Percentiles rank a stretch among this genome's conserved stretches.
Evolutionary conservation across 352 stramenopile genomes (phyloP).

Genomic region (Phytophthora kernoviae): DNA sequence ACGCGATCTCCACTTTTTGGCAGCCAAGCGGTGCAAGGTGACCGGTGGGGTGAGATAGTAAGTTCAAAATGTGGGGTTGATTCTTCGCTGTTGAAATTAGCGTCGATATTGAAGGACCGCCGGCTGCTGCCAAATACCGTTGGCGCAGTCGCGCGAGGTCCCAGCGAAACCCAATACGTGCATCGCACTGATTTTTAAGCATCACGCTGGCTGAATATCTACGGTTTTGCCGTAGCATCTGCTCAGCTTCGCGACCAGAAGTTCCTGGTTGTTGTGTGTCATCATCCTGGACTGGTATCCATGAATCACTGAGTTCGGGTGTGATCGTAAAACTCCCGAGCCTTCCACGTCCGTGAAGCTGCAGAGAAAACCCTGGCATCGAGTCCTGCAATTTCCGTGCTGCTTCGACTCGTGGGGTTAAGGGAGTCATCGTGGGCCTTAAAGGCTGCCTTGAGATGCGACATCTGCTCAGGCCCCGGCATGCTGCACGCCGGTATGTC

Average conservation of each 20-base stretch:
- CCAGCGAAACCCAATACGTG: slow-evolving; percentile 39
- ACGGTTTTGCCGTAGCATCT: slow-evolving; percentile 13
- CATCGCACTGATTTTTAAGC: slow-evolving; percentile 39
- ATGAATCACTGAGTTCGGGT: slow-evolving; percentile 16
- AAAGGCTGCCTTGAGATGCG: slow-evolving; percentile 38
- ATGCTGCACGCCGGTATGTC: slow-evolving; percentile 61
- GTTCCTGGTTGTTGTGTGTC: slow-evolving; percentile 13
- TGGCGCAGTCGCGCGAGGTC: slow-evolving; percentile 24
- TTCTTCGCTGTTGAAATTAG: slow-evolving; percentile 4
- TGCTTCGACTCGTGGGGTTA: slow-evolving; percentile 21
- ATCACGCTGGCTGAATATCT: slow-evolving; percentile 23
- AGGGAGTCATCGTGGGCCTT: slow-evolving; percentile 14
- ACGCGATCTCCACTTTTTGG: slow-evolving; percentile 29
- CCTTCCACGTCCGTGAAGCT: slow-evolving; percentile 21
- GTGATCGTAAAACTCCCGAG: slow-evolving; percentile 26
- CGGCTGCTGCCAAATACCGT: slow-evolving; percentile 16
- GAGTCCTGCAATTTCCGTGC: slow-evolving; percentile 18
- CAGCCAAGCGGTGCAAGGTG: slow-evolving; percentile 25
- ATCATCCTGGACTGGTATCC: slow-evolving; percentile 13
- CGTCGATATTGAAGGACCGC: slow-evolving; percentile 7
- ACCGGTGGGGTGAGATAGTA: slow-evolving; percentile 21
- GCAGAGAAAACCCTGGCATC: slow-evolving; percentile 27
- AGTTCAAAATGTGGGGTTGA: slow-evolving; percentile 29
- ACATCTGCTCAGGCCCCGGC: slow-evolving; percentile 47
- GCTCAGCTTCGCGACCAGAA: slow-evolving; percentile 7